Evolutionary conservation across 495 filamentous ascomycete genomes (phyloP).

Genomic region (Cenococcum geophilum): DNA sequence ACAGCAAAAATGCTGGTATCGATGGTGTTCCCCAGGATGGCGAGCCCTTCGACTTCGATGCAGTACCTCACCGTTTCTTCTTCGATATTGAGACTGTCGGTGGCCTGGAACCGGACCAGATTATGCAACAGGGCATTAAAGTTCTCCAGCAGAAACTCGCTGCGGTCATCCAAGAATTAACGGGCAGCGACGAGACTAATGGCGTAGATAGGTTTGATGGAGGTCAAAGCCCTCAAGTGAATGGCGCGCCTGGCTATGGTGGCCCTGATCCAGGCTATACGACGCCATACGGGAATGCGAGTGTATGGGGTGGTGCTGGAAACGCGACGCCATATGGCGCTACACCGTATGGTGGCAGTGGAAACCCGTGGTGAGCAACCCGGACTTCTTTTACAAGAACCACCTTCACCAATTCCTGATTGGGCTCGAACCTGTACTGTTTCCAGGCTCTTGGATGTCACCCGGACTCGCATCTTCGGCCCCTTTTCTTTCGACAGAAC

Average conservation of each 20-base stretch:
- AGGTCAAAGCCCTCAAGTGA: conserved; percentile 29
- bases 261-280: conserved; percentile 57
- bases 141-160: conserved; percentile 87
- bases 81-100: conserved; percentile 88
- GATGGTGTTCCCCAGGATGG: conserved; percentile 76
- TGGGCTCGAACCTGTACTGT: no score
- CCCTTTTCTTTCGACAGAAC: no score
- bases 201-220: conserved; percentile 48
- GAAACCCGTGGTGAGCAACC: not conserved
- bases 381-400: not conserved
- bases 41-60: conserved; percentile 86
- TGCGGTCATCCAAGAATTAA: conserved; percentile 67
- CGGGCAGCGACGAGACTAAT: conserved; percentile 43
- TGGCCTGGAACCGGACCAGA: conserved; percentile 75
- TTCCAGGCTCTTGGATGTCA: no score
- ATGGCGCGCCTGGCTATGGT: conserved; percentile 15
- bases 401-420: no score
- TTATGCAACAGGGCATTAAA: conserved; percentile 83
- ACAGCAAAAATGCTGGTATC: conserved; percentile 69
- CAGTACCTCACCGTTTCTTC: conserved; percentile 77
- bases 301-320: conserved; percentile 61
- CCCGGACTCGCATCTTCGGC: no score
- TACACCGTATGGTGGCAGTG: conserved; percentile 45
- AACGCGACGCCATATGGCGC: conserved; percentile 63
- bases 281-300: conserved; percentile 64